Percentiles rank a stretch among this genome's conserved stretches.
Evolutionary conservation across 1,139 yeast species (phyloP).

Genomic region (Nakaseomyces sp.): DNA sequence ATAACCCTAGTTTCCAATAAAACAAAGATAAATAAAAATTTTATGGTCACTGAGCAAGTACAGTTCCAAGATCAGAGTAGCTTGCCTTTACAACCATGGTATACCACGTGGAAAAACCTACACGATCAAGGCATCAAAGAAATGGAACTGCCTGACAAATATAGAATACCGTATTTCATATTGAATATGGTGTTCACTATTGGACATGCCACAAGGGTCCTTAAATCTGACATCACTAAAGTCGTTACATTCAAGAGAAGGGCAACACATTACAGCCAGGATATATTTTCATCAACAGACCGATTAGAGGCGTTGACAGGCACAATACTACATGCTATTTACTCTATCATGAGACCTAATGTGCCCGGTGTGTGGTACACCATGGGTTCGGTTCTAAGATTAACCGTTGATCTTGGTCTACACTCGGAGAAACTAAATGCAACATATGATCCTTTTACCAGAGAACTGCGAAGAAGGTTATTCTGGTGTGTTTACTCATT

Average conservation of each 20-base stretch:
- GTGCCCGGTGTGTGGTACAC: constrained; percentile 92
- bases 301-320: constrained; percentile 69
- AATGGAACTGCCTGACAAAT: constrained; percentile 38
- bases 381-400: constrained; percentile 67
- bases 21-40: constrained; percentile 40
- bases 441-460: constrained; percentile 44
- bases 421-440: constrained; percentile 50
- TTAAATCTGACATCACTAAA: constrained; percentile 57
- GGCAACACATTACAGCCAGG: constrained; percentile 54
- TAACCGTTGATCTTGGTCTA: constrained; percentile 75
- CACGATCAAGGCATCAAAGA: constrained; percentile 8
- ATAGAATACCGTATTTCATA: constrained; percentile 46
- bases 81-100: constrained; percentile 17
- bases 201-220: constrained; percentile 65
- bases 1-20: constrained; percentile 55
- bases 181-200: constrained; percentile 71
- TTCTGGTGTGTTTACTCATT: constrained; percentile 87
- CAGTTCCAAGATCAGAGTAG: constrained; percentile 4
- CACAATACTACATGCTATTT: constrained; percentile 54
- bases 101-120: constrained; percentile 12
- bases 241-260: constrained; percentile 67
- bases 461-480: constrained; percentile 65
- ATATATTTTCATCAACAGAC: constrained; percentile 50
- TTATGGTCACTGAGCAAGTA: constrained; percentile 13
- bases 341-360: constrained; percentile 67